These are phyloP conservation scores for Scheffersomyces parashehatae DNA, from an alignment of 1,139 yeast genomes.

Conservation along the genomic window DNA sequence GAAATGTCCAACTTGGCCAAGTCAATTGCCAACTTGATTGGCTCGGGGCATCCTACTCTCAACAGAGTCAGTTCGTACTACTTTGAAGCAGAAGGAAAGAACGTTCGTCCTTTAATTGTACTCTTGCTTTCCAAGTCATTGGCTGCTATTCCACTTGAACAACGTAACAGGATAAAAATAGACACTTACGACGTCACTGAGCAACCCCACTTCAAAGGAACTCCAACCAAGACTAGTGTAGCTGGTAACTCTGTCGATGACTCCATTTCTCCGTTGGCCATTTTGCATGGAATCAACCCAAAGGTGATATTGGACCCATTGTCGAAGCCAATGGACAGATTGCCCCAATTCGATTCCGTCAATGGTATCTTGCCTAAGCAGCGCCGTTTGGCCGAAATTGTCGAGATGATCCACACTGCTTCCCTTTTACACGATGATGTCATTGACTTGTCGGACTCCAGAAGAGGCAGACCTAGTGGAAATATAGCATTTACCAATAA, in stretches of 20 bases:
- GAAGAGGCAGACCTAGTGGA: slow-evolving; percentile 90
- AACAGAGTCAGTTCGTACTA: slow-evolving; percentile 90
- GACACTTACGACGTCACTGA: slow-evolving; percentile 66
- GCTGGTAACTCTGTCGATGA: slow-evolving; percentile 59
- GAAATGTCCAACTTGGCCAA: slow-evolving; percentile 91
- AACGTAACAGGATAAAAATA: slow-evolving; percentile 63
- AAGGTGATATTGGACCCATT: slow-evolving; percentile 76
- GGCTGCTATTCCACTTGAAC: slow-evolving; percentile 68
- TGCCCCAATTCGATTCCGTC: slow-evolving; percentile 60
- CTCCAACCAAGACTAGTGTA: slow-evolving; percentile 45
- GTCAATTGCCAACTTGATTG: slow-evolving; percentile 82
- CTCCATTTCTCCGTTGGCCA: slow-evolving; percentile 74
- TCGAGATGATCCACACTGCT: slow-evolving; percentile 98
- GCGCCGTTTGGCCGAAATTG: slow-evolving; percentile 92
- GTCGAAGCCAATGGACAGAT: slow-evolving; percentile 73
- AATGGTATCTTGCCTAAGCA: slow-evolving; percentile 90
- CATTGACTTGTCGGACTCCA: slow-evolving; percentile 85
- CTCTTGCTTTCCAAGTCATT: slow-evolving; percentile 80
- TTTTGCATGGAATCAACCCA: slow-evolving; percentile 89
- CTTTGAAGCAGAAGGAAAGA: slow-evolving; percentile 95
- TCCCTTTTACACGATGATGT: slow-evolving; percentile 97
- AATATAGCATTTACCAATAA: slow-evolving; percentile 93
- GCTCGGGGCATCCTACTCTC: slow-evolving; percentile 90
- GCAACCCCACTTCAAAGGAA: slow-evolving; percentile 59
- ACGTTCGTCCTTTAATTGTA: slow-evolving; percentile 89